These are phyloP conservation scores for Afroboletus lepidellus DNA, from an alignment of 1,284 basidiomycete species.

Conservation along the genomic window DNA sequence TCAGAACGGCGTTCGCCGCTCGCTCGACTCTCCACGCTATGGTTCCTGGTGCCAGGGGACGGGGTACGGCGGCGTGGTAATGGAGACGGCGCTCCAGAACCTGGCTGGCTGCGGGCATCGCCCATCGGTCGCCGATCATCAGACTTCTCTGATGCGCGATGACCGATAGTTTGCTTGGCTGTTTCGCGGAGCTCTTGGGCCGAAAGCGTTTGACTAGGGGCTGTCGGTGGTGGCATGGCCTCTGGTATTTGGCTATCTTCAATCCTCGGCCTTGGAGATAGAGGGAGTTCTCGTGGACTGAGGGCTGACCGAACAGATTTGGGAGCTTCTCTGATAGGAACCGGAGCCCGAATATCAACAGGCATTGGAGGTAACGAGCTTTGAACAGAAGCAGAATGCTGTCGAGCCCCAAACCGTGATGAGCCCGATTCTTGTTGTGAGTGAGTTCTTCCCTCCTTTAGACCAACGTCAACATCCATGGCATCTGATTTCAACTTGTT, in stretches of 20 bases:
- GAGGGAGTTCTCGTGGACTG: constrained; percentile 40
- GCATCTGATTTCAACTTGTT: constrained; percentile 28
- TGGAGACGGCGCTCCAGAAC: constrained; percentile 54
- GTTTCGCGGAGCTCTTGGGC: constrained; percentile 80
- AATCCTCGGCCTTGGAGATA: constrained; percentile 39
- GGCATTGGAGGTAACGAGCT: constrained; percentile 10
- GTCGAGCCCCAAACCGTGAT: constrained; percentile 29
- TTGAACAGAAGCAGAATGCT: constrained; percentile 13
- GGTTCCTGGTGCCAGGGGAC: constrained; percentile 66
- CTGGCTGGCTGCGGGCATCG: constrained; percentile 45
- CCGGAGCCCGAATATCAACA: constrained; percentile 21
- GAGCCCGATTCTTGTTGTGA: constrained; percentile 15
- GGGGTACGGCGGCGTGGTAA: constrained; percentile 53
- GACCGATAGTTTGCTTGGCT: constrained; percentile 59
- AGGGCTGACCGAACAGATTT: constrained; percentile 19
- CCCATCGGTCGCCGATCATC: constrained; percentile 41
- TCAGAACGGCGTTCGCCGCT: constrained; percentile 65
- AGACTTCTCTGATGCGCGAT: constrained; percentile 32
- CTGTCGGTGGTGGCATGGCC: constrained; percentile 73
- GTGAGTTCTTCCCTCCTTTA: constrained; percentile 24
- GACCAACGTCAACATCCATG: constrained; percentile 42
- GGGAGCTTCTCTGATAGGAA: constrained; percentile 20
- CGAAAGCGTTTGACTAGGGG: constrained; percentile 74
- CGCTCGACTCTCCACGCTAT: constrained; percentile 67
- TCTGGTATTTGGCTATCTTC: constrained; percentile 32